Evolutionary conservation across 2,329 filamentous ascomycete genomes (phyloP).

Genomic region (Teratosphaeria viscida): DNA sequence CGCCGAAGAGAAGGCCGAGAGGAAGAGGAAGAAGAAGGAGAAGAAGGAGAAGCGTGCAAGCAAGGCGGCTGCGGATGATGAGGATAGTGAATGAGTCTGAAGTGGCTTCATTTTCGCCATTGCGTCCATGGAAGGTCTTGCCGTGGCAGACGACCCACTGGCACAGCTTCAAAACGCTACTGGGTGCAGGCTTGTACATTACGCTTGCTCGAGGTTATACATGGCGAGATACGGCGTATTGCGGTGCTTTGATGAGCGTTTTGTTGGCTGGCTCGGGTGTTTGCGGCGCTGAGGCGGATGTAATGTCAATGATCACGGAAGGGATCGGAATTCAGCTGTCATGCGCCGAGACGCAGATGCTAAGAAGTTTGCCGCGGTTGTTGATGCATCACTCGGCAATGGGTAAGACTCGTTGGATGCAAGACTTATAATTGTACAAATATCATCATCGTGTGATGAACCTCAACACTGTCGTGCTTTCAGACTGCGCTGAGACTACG

Average conservation of each 20-base stretch:
- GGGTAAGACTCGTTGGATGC: background rate
- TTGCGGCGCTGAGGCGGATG: background rate
- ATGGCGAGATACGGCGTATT: background rate
- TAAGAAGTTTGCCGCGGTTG: background rate
- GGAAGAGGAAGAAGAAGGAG: constrained; percentile 61
- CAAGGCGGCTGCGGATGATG: constrained; percentile 11
- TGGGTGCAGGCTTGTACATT: background rate
- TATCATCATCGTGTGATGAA: background rate
- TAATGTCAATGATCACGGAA: background rate
- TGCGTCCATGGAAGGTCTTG: background rate
- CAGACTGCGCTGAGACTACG: too few species aligned
- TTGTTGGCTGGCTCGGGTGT: background rate
- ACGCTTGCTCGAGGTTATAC: background rate
- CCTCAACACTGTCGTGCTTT: too few species aligned
- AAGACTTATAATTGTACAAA: background rate
- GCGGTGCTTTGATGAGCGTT: background rate
- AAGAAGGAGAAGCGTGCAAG: constrained; percentile 55
- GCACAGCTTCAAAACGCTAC: background rate
- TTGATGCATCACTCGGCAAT: background rate
- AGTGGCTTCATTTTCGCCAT: background rate
- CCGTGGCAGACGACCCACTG: background rate
- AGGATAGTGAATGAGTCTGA: constrained; percentile 15
- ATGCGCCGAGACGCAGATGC: background rate
- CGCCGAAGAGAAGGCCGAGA: constrained; percentile 37
- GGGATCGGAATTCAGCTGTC: background rate